phyloP scores from a whole-genome alignment of 768 basidiomycete species.

The Cantharellus anzutake region DNA sequence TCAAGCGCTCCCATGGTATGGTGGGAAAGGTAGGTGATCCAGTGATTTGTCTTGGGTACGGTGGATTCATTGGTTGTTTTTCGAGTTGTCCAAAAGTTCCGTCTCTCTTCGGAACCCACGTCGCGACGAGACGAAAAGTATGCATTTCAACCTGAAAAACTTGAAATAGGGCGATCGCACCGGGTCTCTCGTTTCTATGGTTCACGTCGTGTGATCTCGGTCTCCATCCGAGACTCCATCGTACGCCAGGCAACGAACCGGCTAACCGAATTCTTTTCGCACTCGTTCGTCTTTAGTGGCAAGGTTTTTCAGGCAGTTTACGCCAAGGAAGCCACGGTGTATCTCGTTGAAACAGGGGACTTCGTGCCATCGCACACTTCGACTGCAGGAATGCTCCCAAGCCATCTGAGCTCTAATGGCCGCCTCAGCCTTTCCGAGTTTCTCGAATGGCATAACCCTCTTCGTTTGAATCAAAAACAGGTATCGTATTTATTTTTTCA shows the following conservation, averaged over 20 bases:
- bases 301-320: constrained; percentile 40
- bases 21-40: background rate
- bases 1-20: background rate
- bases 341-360: constrained; percentile 27
- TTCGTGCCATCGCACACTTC: no score
- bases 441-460: constrained; percentile 35
- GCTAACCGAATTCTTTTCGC: constrained; percentile 25
- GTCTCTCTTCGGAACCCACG: background rate
- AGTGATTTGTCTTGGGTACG: background rate
- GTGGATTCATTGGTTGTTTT: background rate
- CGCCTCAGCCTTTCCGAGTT: constrained; percentile 26
- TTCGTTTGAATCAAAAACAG: constrained; percentile 29
- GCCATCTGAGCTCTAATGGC: background rate
- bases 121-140: constrained; percentile 12
- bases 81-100: background rate
- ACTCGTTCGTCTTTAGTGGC: constrained; percentile 34
- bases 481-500: constrained; percentile 19
- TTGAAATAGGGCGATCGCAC: constrained; percentile 33
- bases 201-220: constrained; percentile 34
- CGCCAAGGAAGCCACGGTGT: constrained; percentile 35
- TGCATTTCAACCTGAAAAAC: constrained; percentile 27
- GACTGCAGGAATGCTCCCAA: background rate
- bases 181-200: constrained; percentile 43
- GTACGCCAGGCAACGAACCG: constrained; percentile 17
- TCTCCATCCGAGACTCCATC: constrained; percentile 24